Evolutionary conservation across 352 stramenopile species (phyloP).

Genomic region (Pythium biforme): DNA sequence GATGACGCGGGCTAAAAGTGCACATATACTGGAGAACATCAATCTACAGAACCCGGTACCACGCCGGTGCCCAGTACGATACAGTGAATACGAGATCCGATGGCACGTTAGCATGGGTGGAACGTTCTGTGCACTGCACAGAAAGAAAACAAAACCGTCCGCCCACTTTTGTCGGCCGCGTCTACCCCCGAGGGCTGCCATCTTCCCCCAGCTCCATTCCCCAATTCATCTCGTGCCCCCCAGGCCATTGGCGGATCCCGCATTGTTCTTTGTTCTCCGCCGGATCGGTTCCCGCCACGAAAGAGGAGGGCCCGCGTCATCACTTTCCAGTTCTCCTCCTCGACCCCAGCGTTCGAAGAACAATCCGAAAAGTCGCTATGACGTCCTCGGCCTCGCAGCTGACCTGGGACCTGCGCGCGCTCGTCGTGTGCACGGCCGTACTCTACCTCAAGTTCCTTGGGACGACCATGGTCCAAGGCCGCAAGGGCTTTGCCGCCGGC

Average conservation of each 20-base stretch:
- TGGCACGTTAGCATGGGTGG: not conserved
- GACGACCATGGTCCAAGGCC: conserved; percentile 45
- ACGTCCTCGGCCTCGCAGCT: not conserved
- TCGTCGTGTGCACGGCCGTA: conserved; percentile 32
- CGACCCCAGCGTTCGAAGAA: not conserved
- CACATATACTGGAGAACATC: not conserved
- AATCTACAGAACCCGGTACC: not conserved
- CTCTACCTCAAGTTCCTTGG: conserved; percentile 68
- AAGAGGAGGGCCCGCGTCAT: conserved; percentile 8
- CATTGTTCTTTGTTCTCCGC: not conserved
- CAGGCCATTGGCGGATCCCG: not conserved
- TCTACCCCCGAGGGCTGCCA: not conserved
- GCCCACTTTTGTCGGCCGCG: not conserved
- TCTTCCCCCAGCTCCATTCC: not conserved
- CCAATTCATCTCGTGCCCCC: not conserved
- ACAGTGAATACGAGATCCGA: not conserved
- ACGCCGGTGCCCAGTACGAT: not conserved
- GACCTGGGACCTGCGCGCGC: conserved; percentile 10
- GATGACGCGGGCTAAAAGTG: not conserved
- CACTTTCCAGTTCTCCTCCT: not conserved
- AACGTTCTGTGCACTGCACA: not conserved
- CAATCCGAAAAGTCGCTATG: not conserved
- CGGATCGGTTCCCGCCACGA: not conserved
- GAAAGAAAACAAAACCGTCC: not conserved
- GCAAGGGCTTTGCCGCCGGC: conserved; percentile 46